Conservation (phyloP, 2,329 filamentous ascomycete genomes). For the Blumeria hordei region DNA sequence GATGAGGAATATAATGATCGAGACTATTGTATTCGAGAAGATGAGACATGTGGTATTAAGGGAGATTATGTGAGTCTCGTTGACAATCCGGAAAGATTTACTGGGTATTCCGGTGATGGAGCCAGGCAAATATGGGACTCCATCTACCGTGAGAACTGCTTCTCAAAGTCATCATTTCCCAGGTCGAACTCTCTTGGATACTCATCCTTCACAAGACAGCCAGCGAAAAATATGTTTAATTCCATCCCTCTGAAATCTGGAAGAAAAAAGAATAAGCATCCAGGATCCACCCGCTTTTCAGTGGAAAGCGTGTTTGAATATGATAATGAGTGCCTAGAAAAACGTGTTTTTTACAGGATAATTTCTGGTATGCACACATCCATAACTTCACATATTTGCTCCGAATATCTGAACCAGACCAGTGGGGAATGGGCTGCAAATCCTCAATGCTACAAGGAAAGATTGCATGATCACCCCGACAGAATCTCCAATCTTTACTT, state of each 20-base stretch:
- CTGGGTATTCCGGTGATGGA: slow-evolving; percentile 69
- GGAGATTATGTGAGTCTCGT: slow-evolving; percentile 91
- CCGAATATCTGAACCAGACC: slow-evolving; percentile 85
- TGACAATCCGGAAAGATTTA: slow-evolving; percentile 87
- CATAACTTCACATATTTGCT: slow-evolving; percentile 89
- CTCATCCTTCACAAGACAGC: slow-evolving; percentile 10
- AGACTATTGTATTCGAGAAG: slow-evolving; percentile 90
- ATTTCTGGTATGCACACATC: slow-evolving; percentile 96
- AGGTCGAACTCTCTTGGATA: slow-evolving; percentile 30
- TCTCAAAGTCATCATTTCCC: slow-evolving; percentile 43
- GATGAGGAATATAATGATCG: slow-evolving; percentile 92
- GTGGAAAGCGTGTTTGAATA: background rate
- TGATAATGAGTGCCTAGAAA: slow-evolving; percentile 87
- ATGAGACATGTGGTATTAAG: slow-evolving; percentile 65
- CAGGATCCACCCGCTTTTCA: too few species aligned
- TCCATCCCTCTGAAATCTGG: slow-evolving; percentile 22
- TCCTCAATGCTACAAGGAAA: slow-evolving; percentile 60
- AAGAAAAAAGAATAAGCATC: slow-evolving; percentile 6
- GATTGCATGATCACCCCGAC: slow-evolving; percentile 69
- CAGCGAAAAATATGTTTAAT: slow-evolving; percentile 35
- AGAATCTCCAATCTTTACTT: slow-evolving; percentile 96
- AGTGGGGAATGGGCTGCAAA: slow-evolving; percentile 89
- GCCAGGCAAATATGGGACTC: slow-evolving; percentile 86
- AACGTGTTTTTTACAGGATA: slow-evolving; percentile 92
- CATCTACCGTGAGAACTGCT: slow-evolving; percentile 94